phyloP scores from a whole-genome alignment of 257 asterid species.

The Rehmannia glutinosa region DNA sequence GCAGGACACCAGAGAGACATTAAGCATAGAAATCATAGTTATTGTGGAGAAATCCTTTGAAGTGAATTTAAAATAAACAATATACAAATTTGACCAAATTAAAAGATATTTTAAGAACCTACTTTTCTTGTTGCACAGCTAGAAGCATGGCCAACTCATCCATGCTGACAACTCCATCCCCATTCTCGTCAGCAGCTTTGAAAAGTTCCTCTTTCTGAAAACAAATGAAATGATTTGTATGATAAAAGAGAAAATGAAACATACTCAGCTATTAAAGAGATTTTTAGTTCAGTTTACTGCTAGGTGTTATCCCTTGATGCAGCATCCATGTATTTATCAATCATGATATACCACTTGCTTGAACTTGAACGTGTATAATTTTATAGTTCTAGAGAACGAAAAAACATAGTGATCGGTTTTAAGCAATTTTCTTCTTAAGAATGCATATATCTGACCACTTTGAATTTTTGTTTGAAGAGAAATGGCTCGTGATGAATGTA shows the following conservation, averaged over 20 bases:
- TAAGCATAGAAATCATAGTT: background rate
- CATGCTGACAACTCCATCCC: slow-evolving; percentile 86
- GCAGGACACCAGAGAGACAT: background rate
- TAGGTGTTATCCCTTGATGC: background rate
- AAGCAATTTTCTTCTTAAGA: too few relatives aligned
- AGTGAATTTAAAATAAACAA: background rate
- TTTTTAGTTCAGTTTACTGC: slow-evolving; percentile 4
- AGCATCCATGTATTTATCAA: background rate
- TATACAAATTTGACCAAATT: background rate
- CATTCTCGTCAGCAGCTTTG: slow-evolving; percentile 86
- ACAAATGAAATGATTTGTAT: slow-evolving; percentile 20
- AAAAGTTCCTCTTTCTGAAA: slow-evolving; percentile 91
- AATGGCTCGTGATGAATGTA: background rate
- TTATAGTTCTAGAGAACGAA: too few relatives aligned
- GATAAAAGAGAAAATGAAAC: slow-evolving; percentile 10
- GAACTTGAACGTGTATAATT: background rate
- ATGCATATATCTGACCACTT: too few relatives aligned
- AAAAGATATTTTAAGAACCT: slow-evolving; percentile 23
- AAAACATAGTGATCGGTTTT: too few relatives aligned
- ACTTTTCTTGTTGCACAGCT: slow-evolving; percentile 88
- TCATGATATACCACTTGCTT: slow-evolving; percentile 1
- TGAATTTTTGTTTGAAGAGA: too few relatives aligned
- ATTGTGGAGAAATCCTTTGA: background rate
- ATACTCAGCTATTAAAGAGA: background rate
- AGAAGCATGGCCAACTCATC: slow-evolving; percentile 98